A percentile compares a stretch with the other conserved stretches of the same genome.
Evolutionary conservation across 2,329 filamentous ascomycete species (phyloP).

Genomic region (Colletotrichum incanum): DNA sequence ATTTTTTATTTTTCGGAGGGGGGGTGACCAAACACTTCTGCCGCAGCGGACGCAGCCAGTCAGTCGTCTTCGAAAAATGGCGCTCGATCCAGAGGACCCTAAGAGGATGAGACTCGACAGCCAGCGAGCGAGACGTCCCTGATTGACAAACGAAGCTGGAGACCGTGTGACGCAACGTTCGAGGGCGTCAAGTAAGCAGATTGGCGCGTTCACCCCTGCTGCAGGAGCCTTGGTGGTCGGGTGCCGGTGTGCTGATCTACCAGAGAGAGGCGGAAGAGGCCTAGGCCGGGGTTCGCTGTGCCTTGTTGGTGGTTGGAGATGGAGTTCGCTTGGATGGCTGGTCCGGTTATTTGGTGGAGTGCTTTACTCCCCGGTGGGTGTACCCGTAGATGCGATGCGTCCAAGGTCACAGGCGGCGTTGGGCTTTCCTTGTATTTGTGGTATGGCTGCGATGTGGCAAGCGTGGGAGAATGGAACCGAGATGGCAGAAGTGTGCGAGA

Average conservation of each 20-base stretch:
- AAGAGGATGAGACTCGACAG: neutral
- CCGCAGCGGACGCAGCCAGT: constrained; percentile 3
- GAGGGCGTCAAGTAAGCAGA: constrained; percentile 22
- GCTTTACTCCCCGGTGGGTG: neutral
- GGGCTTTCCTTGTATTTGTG: constrained; percentile 1
- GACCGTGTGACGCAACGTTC: constrained; percentile 38
- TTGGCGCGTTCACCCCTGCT: constrained; percentile 33
- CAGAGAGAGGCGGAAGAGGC: constrained; percentile 8
- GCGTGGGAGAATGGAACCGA: neutral
- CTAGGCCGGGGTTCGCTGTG: constrained; percentile 24
- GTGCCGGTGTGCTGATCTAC: constrained; percentile 29
- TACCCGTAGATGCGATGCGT: constrained; percentile 2
- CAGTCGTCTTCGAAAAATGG: constrained; percentile 15
- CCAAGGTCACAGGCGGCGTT: constrained; percentile 16
- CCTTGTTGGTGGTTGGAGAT: constrained; percentile 28
- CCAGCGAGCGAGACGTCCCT: constrained; percentile 6
- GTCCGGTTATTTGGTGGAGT: constrained; percentile 21
- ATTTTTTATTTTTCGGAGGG: neutral
- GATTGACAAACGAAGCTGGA: constrained; percentile 34
- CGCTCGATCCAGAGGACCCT: constrained; percentile 12
- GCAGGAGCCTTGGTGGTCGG: constrained; percentile 28
- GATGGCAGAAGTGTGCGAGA: neutral
- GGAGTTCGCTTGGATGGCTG: constrained; percentile 5
- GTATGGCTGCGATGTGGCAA: neutral
- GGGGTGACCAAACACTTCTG: neutral